Conservation (phyloP, 2,329 filamentous ascomycete species). For the Trichoderma asperellum region DNA sequence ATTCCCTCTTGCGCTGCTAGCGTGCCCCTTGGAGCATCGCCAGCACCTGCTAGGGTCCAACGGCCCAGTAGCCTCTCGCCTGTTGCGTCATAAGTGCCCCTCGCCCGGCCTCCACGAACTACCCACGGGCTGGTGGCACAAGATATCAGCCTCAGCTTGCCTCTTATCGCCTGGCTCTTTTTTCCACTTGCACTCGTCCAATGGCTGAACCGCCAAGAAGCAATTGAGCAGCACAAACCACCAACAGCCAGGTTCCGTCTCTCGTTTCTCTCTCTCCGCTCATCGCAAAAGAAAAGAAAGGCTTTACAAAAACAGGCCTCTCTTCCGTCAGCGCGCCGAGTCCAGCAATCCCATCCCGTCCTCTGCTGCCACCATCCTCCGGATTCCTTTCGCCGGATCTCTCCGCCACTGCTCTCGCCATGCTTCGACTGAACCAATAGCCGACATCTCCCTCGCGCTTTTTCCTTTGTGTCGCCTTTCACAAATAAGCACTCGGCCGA, state of each 20-base stretch:
- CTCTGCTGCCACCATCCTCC: background rate
- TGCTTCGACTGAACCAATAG: constrained; percentile 27
- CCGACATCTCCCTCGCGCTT: constrained; percentile 11
- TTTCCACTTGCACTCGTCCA: background rate
- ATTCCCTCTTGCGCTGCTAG: constrained; percentile 5
- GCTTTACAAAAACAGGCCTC: background rate
- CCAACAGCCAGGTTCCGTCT: background rate
- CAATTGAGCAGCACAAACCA: background rate
- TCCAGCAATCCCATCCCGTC: constrained; percentile 3
- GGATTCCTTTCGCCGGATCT: constrained; percentile 8
- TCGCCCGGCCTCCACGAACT: constrained; percentile 27
- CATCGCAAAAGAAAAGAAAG: background rate
- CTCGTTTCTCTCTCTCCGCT: background rate
- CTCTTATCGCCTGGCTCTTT: background rate
- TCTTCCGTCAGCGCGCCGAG: constrained; percentile 22
- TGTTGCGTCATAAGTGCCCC: constrained; percentile 32
- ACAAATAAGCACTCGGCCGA: constrained; percentile 3
- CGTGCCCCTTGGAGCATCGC: constrained; percentile 24
- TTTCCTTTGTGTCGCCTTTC: constrained; percentile 22
- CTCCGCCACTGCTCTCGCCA: constrained; percentile 14
- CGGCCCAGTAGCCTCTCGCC: constrained; percentile 2
- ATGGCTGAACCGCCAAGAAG: background rate
- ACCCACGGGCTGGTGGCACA: background rate
- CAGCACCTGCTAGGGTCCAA: constrained; percentile 14
- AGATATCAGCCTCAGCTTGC: constrained; percentile 23